Conservation (phyloP, 176 grass and related monocot species). For the Eleusine coracana region DNA sequence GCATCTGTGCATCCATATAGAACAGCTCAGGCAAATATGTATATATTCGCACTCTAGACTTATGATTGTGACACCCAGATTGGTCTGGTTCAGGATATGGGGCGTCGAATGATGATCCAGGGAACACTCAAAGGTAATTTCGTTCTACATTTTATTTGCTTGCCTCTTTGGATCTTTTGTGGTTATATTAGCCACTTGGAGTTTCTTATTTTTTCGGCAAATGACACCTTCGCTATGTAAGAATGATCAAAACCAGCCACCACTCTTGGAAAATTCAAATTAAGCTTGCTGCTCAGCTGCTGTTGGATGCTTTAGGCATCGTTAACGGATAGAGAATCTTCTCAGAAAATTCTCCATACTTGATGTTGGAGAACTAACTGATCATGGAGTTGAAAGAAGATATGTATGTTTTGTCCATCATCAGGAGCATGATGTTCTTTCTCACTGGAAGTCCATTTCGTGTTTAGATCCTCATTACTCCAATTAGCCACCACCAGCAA, state of each 20-base stretch:
- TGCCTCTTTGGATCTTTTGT: not conserved
- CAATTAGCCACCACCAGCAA: conserved; percentile 47
- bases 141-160: not conserved
- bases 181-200: too few relatives aligned
- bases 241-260: not conserved
- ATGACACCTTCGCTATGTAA: not conserved
- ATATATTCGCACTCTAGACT: conserved; percentile 15
- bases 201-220: not conserved
- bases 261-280: conserved; percentile 15
- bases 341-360: conserved; percentile 62
- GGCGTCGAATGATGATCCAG: conserved; percentile 66
- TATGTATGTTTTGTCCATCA: not conserved
- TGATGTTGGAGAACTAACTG: conserved; percentile 43
- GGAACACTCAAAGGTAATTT: conserved; percentile 69
- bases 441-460: not conserved
- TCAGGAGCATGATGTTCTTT: not conserved
- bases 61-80: conserved; percentile 58
- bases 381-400: conserved; percentile 15
- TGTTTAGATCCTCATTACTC: conserved; percentile 25
- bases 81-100: conserved; percentile 78
- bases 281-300: conserved; percentile 23
- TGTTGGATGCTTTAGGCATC: conserved; percentile 32
- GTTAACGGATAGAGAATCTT: conserved; percentile 69
- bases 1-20: not conserved
- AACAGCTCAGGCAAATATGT: not conserved